Base-by-base conservation (phyloP, 768 basidiomycete species). In the Pholiota molesta region DNA sequence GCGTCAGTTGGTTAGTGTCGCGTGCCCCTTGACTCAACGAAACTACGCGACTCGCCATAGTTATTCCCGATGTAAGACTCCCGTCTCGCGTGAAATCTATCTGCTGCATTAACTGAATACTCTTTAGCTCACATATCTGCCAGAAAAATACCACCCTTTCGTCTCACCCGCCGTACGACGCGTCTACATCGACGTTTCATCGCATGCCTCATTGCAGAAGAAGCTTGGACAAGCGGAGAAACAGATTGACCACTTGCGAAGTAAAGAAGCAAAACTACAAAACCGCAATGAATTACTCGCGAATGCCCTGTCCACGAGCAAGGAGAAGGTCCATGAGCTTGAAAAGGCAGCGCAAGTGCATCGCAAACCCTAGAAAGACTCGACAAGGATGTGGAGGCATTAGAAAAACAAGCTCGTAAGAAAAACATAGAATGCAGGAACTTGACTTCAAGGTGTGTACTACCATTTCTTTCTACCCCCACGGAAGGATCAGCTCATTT, bases 121-220 rank as follows among this genome's bases (percentile, higher is more conserved):
- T 42, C 17, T 39, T 21, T 69, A 84, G 74, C 69, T 79, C 19
- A 74, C 77, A 5, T 80, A 77, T 57, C 74, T 86, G 19, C 82
- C 83, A 5, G 72, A 76, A 62, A 82, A 81, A 68, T 82, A 83
- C 65, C 83, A 83, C 68, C 72, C 74, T 42, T 84, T 78, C 66
- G 72, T 85, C 35, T 49, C 77, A 3, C 78, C 82, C 6, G 72
- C 74, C 52, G 71, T 86, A 16, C 79, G 84, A 60, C 80, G 83
- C 62, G 75, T 86, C n/a, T 86, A 81, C 66, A 62, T 84, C 57
- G 81, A 82, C 65, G 51, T 66, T 23, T 53, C 71, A n/a, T 64
- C 61, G 21, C 55, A 67, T 44, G 65, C 66, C 23, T 65, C 55
- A 28, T 64, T 76, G 4, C 62, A 76, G 42, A 73, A 71, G 21